Evolutionary conservation across 176 grass and related monocot genomes (phyloP).

Genomic region (Hyparrhenia diplandra): DNA sequence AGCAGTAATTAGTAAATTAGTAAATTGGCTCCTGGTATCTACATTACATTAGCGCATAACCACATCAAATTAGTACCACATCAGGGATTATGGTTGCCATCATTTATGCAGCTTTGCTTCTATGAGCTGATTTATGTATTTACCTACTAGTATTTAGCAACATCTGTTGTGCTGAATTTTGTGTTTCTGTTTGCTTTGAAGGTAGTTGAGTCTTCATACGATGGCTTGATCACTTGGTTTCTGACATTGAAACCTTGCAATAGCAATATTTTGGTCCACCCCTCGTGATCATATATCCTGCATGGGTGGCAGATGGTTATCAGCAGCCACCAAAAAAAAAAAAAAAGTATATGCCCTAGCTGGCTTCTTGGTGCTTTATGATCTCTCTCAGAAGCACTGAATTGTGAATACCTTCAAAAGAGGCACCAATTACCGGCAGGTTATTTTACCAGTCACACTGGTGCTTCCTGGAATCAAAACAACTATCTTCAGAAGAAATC

Average conservation of each 20-base stretch:
- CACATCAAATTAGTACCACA: background rate
- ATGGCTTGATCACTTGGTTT: constrained; percentile 29
- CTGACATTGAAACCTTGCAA: background rate
- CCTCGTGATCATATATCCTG: constrained; percentile 12
- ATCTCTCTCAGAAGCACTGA: constrained; percentile 9
- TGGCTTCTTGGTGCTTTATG: constrained; percentile 23
- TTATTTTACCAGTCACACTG: constrained; percentile 5
- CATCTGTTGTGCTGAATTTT: constrained; percentile 20
- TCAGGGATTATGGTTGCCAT: background rate
- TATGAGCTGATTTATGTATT: background rate
- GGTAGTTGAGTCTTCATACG: constrained; percentile 29
- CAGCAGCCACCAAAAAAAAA: background rate
- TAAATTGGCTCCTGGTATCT: background rate
- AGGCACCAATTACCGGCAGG: background rate
- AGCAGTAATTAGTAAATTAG: background rate
- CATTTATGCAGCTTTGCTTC: constrained; percentile 2
- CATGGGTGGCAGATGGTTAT: constrained; percentile 25
- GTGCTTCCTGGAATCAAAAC: constrained; percentile 5
- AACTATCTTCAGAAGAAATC: constrained; percentile 25
- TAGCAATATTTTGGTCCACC: constrained; percentile 11
- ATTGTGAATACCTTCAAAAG: background rate
- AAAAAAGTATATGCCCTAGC: constrained; percentile 12
- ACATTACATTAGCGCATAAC: background rate
- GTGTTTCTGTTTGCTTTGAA: constrained; percentile 23
- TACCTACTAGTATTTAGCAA: background rate